Percentiles rank a stretch among this genome's conserved stretches.
These are phyloP conservation scores for Chloroidium sp. DNA, from an alignment of 163 green algal genomes.

Conservation along the genomic window DNA sequence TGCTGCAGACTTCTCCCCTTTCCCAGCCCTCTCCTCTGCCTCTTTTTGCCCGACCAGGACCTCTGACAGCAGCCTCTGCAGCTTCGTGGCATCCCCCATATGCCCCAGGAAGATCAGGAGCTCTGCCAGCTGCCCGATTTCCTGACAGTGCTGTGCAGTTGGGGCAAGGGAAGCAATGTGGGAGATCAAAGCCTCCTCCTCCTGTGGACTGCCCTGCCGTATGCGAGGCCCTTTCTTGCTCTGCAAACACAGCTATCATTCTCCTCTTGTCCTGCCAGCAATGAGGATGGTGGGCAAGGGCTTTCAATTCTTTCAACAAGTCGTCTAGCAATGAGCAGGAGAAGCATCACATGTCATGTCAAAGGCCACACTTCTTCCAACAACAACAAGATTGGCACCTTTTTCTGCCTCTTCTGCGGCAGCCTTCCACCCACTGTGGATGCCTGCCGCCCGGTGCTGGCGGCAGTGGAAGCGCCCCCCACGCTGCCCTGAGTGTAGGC, in stretches of 20 bases:
- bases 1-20: neutral
- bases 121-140: conserved; percentile 40
- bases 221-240: conserved; percentile 28
- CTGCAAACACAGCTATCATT: conserved; percentile 2
- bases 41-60: neutral
- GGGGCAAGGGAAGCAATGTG: conserved; percentile 41
- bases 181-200: conserved; percentile 47
- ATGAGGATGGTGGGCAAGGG: no score
- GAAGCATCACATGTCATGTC: no score
- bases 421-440: conserved; percentile 32
- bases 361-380: no score
- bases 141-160: neutral
- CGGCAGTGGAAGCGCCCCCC: conserved; percentile 10
- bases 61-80: conserved; percentile 35
- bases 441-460: conserved; percentile 2
- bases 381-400: neutral
- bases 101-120: conserved; percentile 50
- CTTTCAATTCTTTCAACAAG: no score
- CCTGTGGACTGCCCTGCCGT: conserved; percentile 42
- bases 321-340: no score
- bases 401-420: conserved; percentile 10
- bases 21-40: neutral
- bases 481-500: conserved; percentile 25
- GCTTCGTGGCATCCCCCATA: conserved; percentile 22
- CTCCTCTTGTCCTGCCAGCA: neutral